These are phyloP conservation scores for Arctium lappa DNA, from an alignment of 129 eudicot genomes.

Conservation along the genomic window DNA sequence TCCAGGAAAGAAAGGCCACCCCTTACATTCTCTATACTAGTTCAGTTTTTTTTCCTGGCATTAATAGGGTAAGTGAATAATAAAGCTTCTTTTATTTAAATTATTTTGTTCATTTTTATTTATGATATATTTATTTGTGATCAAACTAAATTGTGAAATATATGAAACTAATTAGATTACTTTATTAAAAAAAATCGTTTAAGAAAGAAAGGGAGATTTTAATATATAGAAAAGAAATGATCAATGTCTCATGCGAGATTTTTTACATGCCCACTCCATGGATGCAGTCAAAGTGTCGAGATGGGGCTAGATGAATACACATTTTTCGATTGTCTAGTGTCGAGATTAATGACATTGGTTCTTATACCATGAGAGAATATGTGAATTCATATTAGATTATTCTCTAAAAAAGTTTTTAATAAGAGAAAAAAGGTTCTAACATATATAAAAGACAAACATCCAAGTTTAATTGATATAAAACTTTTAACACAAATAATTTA, in stretches of 20 bases:
- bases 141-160: not conserved
- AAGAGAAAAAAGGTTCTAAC: too few species aligned
- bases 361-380: too few species aligned
- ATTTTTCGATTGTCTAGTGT: too few species aligned
- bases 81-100: not conserved
- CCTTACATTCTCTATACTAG: conserved; percentile 60
- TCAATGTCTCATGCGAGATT: not conserved
- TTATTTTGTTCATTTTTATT: not conserved
- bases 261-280: not conserved
- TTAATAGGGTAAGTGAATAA: conserved; percentile 57
- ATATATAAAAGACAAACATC: too few species aligned
- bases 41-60: conserved; percentile 79
- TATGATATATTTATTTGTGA: not conserved
- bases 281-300: not conserved
- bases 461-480: too few species aligned
- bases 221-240: not conserved
- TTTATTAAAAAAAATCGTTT: not conserved
- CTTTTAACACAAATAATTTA: too few species aligned
- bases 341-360: too few species aligned
- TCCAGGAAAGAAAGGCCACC: conserved; percentile 87
- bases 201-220: not conserved
- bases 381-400: not conserved
- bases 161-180: not conserved
- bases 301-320: not conserved
- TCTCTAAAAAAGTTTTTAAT: too few species aligned